Evolutionary conservation across 495 filamentous ascomycete species (phyloP).

Genomic region (Symbiotaphrina buchneri): DNA sequence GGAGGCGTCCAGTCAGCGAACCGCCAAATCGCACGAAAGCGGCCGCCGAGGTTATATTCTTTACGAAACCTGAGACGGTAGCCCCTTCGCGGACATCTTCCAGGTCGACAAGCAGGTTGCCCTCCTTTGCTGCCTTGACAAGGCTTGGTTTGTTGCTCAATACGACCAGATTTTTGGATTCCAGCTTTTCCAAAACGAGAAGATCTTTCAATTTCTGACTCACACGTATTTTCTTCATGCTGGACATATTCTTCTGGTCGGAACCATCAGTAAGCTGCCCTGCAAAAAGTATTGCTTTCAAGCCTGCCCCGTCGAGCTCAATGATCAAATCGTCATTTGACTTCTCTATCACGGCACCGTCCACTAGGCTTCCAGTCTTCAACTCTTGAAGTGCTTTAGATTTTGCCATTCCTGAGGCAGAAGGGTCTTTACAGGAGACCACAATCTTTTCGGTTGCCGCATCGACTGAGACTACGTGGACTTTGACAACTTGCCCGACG

Average conservation of each 20-base stretch:
- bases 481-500: constrained; percentile 71
- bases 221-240: constrained; percentile 55
- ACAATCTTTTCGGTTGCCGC: constrained; percentile 42
- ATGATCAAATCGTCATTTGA: constrained; percentile 56
- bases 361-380: constrained; percentile 43
- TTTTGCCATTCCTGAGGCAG: constrained; percentile 48
- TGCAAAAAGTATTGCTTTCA: constrained; percentile 53
- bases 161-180: constrained; percentile 43
- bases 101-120: constrained; percentile 37
- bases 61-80: constrained; percentile 58
- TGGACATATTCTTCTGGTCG: constrained; percentile 42
- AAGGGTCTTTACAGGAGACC: constrained; percentile 84
- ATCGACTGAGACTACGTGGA: constrained; percentile 64
- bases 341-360: constrained; percentile 67
- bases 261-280: constrained; percentile 71
- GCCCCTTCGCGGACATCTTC: constrained; percentile 47
- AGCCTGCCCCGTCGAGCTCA: constrained; percentile 41
- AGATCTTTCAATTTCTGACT: constrained; percentile 66
- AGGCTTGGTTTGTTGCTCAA: constrained; percentile 65
- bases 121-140: constrained; percentile 46
- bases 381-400: constrained; percentile 51
- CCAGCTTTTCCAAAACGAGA: constrained; percentile 59
- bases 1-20: constrained; percentile 52
- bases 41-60: constrained; percentile 53
- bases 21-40: constrained; percentile 69